Conservation (phyloP, 345 rosid genomes). For the Limnanthes douglasii region DNA sequence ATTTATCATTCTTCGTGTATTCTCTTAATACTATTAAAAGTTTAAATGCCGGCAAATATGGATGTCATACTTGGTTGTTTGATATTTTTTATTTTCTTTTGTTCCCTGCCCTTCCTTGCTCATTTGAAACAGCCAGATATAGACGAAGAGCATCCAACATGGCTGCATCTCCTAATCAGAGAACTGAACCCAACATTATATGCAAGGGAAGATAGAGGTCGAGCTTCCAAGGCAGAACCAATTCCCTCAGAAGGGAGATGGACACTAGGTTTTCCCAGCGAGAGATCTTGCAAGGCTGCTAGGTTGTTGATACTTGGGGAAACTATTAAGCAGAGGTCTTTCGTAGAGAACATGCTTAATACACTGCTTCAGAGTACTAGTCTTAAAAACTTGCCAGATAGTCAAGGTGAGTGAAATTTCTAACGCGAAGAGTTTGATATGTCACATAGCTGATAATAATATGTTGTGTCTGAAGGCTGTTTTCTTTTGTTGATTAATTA, state of each 20-base stretch:
- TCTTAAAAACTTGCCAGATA: constrained; percentile 9
- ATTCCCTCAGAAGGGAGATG: constrained; percentile 32
- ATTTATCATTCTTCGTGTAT: background rate
- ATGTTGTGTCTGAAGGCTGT: background rate
- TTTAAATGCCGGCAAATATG: too few species aligned
- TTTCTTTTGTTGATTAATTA: background rate
- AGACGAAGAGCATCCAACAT: constrained; percentile 36
- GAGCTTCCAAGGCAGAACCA: constrained; percentile 10
- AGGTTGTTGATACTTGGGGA: constrained; percentile 24
- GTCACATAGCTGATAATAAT: constrained; percentile 8
- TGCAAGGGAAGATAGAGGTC: constrained; percentile 12
- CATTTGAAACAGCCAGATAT: constrained; percentile 28
- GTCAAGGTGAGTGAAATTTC: constrained; percentile 10
- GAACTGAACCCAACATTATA: constrained; percentile 30
- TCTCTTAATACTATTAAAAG: too few species aligned
- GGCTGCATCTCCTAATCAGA: constrained; percentile 49
- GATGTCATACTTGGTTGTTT: too few species aligned
- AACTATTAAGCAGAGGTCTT: constrained; percentile 26
- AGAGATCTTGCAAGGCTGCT: constrained; percentile 30
- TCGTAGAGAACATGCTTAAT: constrained; percentile 17
- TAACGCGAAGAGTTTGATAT: background rate
- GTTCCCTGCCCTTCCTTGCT: constrained; percentile 4
- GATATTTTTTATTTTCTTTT: too few species aligned
- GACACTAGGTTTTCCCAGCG: constrained; percentile 41
- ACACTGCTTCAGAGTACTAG: constrained; percentile 15